Evolutionary conservation across 2,329 filamentous ascomycete genomes (phyloP), one percentile per base, ranked within the genome.

Genomic region (Ophiocordyceps robertsii): DNA sequence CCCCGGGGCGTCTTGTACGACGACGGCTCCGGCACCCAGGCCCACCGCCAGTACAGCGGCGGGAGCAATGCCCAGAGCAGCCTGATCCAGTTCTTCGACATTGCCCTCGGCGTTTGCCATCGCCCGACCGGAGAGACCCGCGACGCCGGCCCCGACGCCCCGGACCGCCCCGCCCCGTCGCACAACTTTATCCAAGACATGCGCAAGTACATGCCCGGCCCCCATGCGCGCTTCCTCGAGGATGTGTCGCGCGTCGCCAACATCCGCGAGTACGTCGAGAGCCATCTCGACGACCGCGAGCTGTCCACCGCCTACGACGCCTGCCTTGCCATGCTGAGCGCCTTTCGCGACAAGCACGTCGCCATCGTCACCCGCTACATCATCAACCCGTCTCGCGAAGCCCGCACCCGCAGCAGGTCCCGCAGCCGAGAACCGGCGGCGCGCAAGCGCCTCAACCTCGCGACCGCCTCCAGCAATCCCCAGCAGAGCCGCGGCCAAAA

Each of bases 11-110:
- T 98, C 40, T 68, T 90, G 39, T 96, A 95, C 58, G 88, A 95
- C 51, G 77, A 87, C 49, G 86, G 83, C 16, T 77, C 75, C 11
- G 82, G 79, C 24, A 69, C 66, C 12, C 72, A 78, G 29, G 67
- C 72, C 4, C 94, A 87, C 58, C 80, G 82, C 27, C 85, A 95
- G 56, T 95, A 88, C 60, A 84, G 84, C 47, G 92, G 92, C 35
- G 92, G 92, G 29, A 95, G 88, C 65, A 96, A 98, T 56, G 92
- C 92, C 0, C 92, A 98, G 63, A 94, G 87, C 68, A 95, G 89
- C 44, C 69, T 96, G 46, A 92, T 98, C 47, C 92, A 98, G 54
- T 95, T 96, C 68, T 96, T 96, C 56, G 92, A 98, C 59, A 79
- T 96, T 40, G 80, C 86, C 2, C 76, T 98, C 2, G 88, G 88